These are phyloP conservation scores for Aurifilum marmelostoma DNA, from an alignment of 2,329 filamentous ascomycete genomes.

Conservation along the genomic window DNA sequence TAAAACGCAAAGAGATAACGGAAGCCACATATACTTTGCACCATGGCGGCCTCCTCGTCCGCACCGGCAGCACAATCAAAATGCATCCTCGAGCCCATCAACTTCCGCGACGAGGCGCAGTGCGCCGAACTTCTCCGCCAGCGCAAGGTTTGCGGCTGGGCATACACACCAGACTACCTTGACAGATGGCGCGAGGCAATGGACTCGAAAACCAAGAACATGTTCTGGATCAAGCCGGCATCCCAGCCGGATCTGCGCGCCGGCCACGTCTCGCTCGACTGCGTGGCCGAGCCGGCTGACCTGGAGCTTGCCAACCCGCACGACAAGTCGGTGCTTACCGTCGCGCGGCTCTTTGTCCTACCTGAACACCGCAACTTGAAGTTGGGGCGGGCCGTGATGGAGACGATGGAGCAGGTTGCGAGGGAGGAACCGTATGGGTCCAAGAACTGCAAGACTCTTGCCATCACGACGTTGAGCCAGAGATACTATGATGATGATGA, in stretches of 20 bases:
- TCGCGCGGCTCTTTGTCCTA: slow-evolving; percentile 30
- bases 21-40: neutral
- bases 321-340: slow-evolving; percentile 18
- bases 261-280: slow-evolving; percentile 27
- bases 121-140: slow-evolving; percentile 29
- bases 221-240: slow-evolving; percentile 27
- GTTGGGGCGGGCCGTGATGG: slow-evolving; percentile 25
- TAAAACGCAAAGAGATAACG: neutral
- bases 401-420: slow-evolving; percentile 25
- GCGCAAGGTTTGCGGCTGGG: slow-evolving; percentile 29
- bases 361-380: slow-evolving; percentile 26
- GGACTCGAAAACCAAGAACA: slow-evolving; percentile 9
- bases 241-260: slow-evolving; percentile 17
- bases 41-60: neutral
- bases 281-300: slow-evolving; percentile 14
- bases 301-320: slow-evolving; percentile 24
- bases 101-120: slow-evolving; percentile 26
- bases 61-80: slow-evolving; percentile 7
- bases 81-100: slow-evolving; percentile 24
- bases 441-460: slow-evolving; percentile 23
- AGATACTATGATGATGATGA: slow-evolving; percentile 30
- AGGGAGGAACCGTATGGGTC: slow-evolving; percentile 29
- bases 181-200: slow-evolving; percentile 15
- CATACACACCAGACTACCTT: slow-evolving; percentile 10
- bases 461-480: slow-evolving; percentile 25